Percentiles rank a stretch among this genome's conserved stretches.
These are phyloP conservation scores for Scheffersomyces illinoinensis DNA, from an alignment of 1,139 yeast species.

Conservation along the genomic window DNA sequence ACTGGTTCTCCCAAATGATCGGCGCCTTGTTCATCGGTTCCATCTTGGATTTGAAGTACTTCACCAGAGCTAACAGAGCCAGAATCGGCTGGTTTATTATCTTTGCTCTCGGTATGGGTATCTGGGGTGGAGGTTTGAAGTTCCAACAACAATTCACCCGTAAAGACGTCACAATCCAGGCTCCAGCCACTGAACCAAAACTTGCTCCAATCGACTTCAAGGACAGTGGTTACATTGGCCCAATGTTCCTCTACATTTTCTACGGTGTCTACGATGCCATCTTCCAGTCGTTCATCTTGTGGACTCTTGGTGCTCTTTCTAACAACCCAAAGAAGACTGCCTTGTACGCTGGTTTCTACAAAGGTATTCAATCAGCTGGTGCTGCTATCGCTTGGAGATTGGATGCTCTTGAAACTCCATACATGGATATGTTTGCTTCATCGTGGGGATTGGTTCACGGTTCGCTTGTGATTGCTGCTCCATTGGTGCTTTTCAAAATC, in stretches of 20 bases:
- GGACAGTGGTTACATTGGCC: constrained; percentile 51
- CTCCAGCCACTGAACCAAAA: constrained; percentile 10
- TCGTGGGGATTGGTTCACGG: constrained; percentile 60
- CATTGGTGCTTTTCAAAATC: constrained; percentile 40
- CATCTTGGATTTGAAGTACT: constrained; percentile 44
- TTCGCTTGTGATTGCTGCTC: constrained; percentile 35
- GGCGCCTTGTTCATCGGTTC: constrained; percentile 55
- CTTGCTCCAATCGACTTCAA: constrained; percentile 44
- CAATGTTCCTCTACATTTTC: constrained; percentile 61
- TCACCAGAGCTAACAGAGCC: constrained; percentile 48
- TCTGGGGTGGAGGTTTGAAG: constrained; percentile 65
- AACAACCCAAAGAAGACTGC: constrained; percentile 59
- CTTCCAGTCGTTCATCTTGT: constrained; percentile 57
- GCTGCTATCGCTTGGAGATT: constrained; percentile 64
- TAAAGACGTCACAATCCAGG: constrained; percentile 25
- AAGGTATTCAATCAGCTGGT: constrained; percentile 65
- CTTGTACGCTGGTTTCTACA: constrained; percentile 61
- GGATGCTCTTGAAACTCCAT: constrained; percentile 46
- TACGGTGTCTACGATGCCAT: constrained; percentile 61
- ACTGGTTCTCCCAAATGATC: constrained; percentile 62
- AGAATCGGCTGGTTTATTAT: constrained; percentile 46
- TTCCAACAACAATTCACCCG: constrained; percentile 50
- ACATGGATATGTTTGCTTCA: constrained; percentile 48
- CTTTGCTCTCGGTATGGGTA: constrained; percentile 43
- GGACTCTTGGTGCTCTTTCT: constrained; percentile 59